Base-by-base conservation (phyloP, 2,329 filamentous ascomycete genomes). In the Cladosporium sp. region DNA sequence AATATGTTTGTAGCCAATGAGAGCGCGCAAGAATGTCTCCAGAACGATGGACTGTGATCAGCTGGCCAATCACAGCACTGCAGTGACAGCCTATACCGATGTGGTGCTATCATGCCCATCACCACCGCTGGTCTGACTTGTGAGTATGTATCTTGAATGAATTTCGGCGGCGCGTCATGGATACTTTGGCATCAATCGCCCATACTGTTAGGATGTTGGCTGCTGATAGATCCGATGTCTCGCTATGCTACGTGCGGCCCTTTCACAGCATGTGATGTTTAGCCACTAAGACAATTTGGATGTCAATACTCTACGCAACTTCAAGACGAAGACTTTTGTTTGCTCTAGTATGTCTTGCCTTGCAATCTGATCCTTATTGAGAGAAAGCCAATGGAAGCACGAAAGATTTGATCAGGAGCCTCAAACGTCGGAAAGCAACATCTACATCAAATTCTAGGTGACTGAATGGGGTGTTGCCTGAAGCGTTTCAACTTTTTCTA, bases 71-170 rank as follows among this genome's bases (percentile, higher is more conserved):
- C 46, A 62, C 21, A 55, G 60, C 49, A 3, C 6, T 14, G 33
- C 60, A 29, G 60, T 62, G 60, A 62, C 60, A 62, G 28, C 18
- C 49, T 31, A 55, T 55, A 53, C 50, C 6, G 12, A 21, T 14
- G 23, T 28, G 8, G 49, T 28, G 21, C 26, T 52, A 52, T 52
- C 5, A 16, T 16, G 35, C 12, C 16, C 29, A 21, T 52, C 26
- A 28, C 28, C 52, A 55, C 31, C 52, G 52, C 14, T n/a, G n/a
- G 14, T 44, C 12, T 8, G 10, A 23, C 10, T 35, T 4, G 40
- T 46, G 10, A 2, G 37, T 46, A 5, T 5, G 14, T n/a, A n/a
- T 26, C 23, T 26, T 26, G 23, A 1, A 3, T n/a, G 40, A 5
- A 21, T 46, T 3, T 11, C 8, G 12, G 40, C n/a, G 40, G 40